Evolutionary conservation across 306 rosid genomes (phyloP).

Genomic region (Castanea mollissima): DNA sequence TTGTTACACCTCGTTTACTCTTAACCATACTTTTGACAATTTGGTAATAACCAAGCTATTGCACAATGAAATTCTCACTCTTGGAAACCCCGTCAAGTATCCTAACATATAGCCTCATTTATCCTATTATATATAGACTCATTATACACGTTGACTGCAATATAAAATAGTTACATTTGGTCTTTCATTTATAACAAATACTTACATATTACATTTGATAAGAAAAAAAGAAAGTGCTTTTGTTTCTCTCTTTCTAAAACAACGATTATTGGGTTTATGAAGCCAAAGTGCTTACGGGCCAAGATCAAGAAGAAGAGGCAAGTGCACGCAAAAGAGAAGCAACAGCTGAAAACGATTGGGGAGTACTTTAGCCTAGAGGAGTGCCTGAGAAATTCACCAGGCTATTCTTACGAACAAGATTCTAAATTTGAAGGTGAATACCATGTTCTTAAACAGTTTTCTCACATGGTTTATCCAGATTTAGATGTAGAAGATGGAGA

Average conservation of each 20-base stretch:
- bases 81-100: conserved; percentile 15
- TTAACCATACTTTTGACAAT: not conserved
- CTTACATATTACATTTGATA: not conserved
- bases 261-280: conserved; percentile 19
- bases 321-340: not conserved
- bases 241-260: not conserved
- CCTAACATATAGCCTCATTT: conserved; percentile 3
- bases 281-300: conserved; percentile 27
- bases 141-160: conserved; percentile 7
- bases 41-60: not conserved
- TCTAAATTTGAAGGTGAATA: conserved; percentile 5
- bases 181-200: not conserved
- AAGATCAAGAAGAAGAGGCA: conserved; percentile 10
- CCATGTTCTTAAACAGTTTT: conserved; percentile 9
- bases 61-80: not conserved
- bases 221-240: not conserved
- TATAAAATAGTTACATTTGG: not conserved
- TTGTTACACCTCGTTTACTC: not conserved
- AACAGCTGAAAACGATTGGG: conserved; percentile 16
- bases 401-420: not conserved
- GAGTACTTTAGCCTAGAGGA: conserved; percentile 25
- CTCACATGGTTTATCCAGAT: conserved; percentile 24
- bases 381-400: conserved; percentile 36
- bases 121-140: not conserved
- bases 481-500: conserved; percentile 3